Evolutionary conservation across 2,329 filamentous ascomycete species (phyloP).

Genomic region (Verticillium albo-atrum): DNA sequence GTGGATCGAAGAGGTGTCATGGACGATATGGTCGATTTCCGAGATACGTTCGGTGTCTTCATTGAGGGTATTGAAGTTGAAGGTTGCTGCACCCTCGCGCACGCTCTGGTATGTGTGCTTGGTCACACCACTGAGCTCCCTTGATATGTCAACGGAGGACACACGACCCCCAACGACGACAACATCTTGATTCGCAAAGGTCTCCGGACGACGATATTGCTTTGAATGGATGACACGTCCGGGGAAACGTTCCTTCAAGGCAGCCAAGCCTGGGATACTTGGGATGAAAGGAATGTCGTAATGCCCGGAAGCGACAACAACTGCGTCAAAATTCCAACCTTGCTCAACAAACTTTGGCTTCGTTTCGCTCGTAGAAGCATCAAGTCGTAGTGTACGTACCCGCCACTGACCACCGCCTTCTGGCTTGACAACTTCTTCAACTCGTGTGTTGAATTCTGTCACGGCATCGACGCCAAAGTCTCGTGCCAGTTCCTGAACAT

Average conservation of each 20-base stretch:
- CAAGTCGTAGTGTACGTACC: conserved; percentile 42
- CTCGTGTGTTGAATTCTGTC: conserved; percentile 55
- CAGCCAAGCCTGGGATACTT: conserved; percentile 50
- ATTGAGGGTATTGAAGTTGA: conserved; percentile 49
- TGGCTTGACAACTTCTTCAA: conserved; percentile 45
- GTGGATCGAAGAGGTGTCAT: not conserved
- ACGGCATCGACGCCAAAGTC: conserved; percentile 42
- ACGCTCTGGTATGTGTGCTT: conserved; percentile 45
- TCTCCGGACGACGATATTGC: conserved; percentile 59
- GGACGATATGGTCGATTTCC: conserved; percentile 30
- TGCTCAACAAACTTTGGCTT: conserved; percentile 21
- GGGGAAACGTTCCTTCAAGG: conserved; percentile 52
- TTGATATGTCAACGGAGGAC: conserved; percentile 36
- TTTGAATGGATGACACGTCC: conserved; percentile 63
- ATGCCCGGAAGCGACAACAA: conserved; percentile 64
- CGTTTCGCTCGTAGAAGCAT: conserved; percentile 6
- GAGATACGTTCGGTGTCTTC: conserved; percentile 45
- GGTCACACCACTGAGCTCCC: conserved; percentile 30
- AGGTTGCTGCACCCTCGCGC: conserved; percentile 56
- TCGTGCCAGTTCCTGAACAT: conserved; percentile 55
- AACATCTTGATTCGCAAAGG: conserved; percentile 47
- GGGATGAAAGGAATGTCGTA: conserved; percentile 62
- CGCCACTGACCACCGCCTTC: conserved; percentile 39
- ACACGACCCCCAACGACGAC: conserved; percentile 51
- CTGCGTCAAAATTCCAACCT: conserved; percentile 50